Evolutionary conservation across 345 rosid species (phyloP).

Genomic region (Euphorbia peplus): DNA sequence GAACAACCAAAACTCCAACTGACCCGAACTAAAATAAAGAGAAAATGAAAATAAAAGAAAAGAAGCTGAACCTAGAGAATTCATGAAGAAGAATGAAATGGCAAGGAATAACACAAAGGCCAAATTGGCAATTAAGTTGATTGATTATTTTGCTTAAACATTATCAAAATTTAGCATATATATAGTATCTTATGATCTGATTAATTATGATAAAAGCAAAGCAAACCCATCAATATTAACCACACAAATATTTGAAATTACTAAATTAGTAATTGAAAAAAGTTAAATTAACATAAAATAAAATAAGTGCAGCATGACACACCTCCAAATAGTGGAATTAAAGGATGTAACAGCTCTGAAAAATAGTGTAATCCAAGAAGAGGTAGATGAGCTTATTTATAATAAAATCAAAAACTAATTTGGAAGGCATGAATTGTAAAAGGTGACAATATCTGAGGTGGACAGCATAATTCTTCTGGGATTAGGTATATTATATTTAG

Average conservation of each 20-base stretch:
- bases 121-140: neutral
- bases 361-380: conserved; percentile 15
- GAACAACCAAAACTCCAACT: too few species aligned
- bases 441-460: conserved; percentile 34
- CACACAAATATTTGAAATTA: conserved; percentile 15
- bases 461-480: conserved; percentile 34
- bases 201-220: conserved; percentile 30
- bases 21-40: neutral
- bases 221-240: conserved; percentile 23
- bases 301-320: neutral
- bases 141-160: too few species aligned
- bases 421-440: neutral
- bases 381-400: conserved; percentile 23
- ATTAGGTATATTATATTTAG: conserved; percentile 8
- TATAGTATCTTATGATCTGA: neutral
- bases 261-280: conserved; percentile 7
- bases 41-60: neutral
- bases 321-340: conserved; percentile 16
- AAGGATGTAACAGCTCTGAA: conserved; percentile 23
- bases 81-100: conserved; percentile 20
- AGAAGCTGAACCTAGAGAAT: conserved; percentile 27
- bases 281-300: conserved; percentile 1
- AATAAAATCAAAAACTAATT: conserved; percentile 5
- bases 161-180: too few species aligned
- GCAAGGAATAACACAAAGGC: conserved; percentile 9